A percentile compares a stretch with the other conserved stretches of the same genome.
phyloP scores from a whole-genome alignment of 148 eudicot species.

The Rhododendron vialii region DNA sequence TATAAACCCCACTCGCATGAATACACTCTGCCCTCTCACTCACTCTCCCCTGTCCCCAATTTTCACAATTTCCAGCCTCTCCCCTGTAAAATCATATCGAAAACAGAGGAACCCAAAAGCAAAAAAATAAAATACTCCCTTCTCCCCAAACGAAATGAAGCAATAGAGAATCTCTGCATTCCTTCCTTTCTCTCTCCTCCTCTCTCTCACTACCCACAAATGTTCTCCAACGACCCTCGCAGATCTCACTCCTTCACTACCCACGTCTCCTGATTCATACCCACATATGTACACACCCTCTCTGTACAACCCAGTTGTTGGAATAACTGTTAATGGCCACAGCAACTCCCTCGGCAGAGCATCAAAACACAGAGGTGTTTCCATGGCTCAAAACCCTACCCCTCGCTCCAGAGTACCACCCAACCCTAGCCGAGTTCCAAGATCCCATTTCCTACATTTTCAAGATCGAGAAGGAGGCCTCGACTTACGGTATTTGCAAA shows the following conservation, averaged over 20 bases:
- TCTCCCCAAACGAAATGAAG: neutral
- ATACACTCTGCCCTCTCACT: neutral
- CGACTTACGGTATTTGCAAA: conserved; percentile 84
- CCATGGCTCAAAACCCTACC: conserved; percentile 90
- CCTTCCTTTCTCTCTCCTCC: conserved; percentile 10
- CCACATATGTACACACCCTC: neutral
- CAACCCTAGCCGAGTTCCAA: conserved; percentile 79
- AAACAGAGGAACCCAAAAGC: conserved; percentile 13
- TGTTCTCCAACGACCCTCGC: neutral
- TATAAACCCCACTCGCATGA: neutral
- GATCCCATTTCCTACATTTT: conserved; percentile 94
- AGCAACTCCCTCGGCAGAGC: conserved; percentile 11
- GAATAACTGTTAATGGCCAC: conserved; percentile 20
- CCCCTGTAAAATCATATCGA: conserved; percentile 24
- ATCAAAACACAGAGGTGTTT: conserved; percentile 49
- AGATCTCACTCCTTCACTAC: conserved; percentile 5
- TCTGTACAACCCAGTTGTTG: neutral
- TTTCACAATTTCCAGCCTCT: neutral
- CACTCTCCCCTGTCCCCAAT: neutral
- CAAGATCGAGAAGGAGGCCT: conserved; percentile 88
- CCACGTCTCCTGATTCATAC: neutral
- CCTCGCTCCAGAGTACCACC: conserved; percentile 90
- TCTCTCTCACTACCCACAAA: conserved; percentile 5
- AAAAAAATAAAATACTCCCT: neutral
- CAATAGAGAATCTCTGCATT: conserved; percentile 33